Evolutionary conservation across 1,139 yeast species (phyloP), one percentile per base, ranked within the genome.

Genomic region (Blastobotrys ciferrii): DNA sequence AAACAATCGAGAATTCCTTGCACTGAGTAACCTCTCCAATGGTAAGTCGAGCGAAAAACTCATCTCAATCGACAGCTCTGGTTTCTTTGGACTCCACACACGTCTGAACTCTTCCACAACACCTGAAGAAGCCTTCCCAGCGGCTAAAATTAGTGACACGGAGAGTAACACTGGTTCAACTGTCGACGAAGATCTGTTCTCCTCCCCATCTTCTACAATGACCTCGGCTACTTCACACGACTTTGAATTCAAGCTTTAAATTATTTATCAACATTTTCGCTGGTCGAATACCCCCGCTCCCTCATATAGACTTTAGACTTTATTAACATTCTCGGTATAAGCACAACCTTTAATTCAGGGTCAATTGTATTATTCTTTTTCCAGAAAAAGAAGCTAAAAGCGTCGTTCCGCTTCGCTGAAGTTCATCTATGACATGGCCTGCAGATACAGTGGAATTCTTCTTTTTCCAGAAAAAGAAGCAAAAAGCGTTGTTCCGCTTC

Each of bases 61-160:
- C n/a, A 32, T 45, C 2, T 59, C 64, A 0, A 58, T 62, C 38
- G 66, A 62, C 48, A 57, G 53, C 35, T 59, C 54, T 31, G 65
- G 65, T 2, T 62, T 54, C 35, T 58, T 62, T 52, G 66, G 66
- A 5, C 44, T 61, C n/a, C 66, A 62, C 47, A 53, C 58, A 20
- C 48, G 49, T 31, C 46, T 52, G 33, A 25, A 43, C 6, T 5
- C 18, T 14, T 9, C 38, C 4, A 4, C 4, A 9, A 15, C 38
- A 12, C 28, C 28, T 9, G 28, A 23, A 23, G n/a, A 38, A 18
- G 30, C 28, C n/a, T 25, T 19, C 41, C 14, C 30, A 39, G 25
- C n/a, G 19, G 17, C 25, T 2, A 38, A 9, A 32, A 31, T 33
- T 4, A 33, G 19, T 6, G 31, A 20, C 30, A 15, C 32, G 4